phyloP scores from a whole-genome alignment of 176 grass and related monocot genomes.

The Pontederia crassipes region DNA sequence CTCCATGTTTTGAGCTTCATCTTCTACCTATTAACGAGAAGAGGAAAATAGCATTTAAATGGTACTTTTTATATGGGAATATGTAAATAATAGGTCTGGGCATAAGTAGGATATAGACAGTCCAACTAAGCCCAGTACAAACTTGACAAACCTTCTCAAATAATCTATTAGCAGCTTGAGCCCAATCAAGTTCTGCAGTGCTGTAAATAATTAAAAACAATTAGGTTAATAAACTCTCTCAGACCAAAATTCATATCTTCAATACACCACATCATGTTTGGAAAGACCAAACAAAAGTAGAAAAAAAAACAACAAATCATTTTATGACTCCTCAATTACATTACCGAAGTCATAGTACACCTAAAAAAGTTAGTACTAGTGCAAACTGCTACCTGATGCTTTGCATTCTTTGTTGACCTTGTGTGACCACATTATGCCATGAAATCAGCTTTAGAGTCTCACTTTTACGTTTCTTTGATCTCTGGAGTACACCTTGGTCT shows the following conservation, averaged over 20 bases:
- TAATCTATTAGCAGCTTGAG: conserved; percentile 73
- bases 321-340: neutral
- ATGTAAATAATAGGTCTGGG: conserved; percentile 2
- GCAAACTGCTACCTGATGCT: conserved; percentile 49
- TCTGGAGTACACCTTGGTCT: conserved; percentile 17
- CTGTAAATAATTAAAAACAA: conserved; percentile 34
- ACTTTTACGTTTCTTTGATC: conserved; percentile 74
- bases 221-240: conserved; percentile 2
- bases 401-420: conserved; percentile 35
- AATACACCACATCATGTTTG: no score
- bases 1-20: conserved; percentile 65
- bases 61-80: conserved; percentile 3
- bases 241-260: no score
- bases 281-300: conserved; percentile 18
- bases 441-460: conserved; percentile 32
- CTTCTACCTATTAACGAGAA: conserved; percentile 40
- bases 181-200: conserved; percentile 60
- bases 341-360: neutral
- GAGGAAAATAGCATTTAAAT: conserved; percentile 2
- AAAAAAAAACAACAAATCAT: neutral
- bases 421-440: conserved; percentile 65
- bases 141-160: conserved; percentile 58
- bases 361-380: conserved; percentile 1
- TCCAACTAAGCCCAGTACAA: no score
- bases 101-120: conserved; percentile 10